Base-by-base conservation (phyloP, 495 filamentous ascomycete genomes). In the Cudoniella acicularis region DNA sequence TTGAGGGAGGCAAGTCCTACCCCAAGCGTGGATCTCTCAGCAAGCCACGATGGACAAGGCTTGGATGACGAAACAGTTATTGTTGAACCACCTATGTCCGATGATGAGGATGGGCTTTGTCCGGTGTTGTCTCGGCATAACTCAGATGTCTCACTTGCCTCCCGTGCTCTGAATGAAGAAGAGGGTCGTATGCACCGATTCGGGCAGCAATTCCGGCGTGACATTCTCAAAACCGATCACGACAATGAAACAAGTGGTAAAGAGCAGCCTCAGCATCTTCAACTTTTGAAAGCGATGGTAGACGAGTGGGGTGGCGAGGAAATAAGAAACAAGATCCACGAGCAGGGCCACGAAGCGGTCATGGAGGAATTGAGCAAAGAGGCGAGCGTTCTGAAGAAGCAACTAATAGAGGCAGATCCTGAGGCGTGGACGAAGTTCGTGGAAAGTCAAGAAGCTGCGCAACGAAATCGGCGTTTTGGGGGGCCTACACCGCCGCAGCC, bases 181-280 rank as follows among this genome's bases (percentile, higher is more conserved):
- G 94, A 98, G 79, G 94, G 89, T 47, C 88, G 87, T 40, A 83
- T 93, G 59, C 88, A 96, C 65, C 88, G 91, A 21, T 83, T 91
- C 10, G 90, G 91, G 16, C 90, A 95, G 67, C 83, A 87, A 60
- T 79, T 96, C 57, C 85, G 90, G 18, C 83, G 85, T 1, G 89
- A 89, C 53, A 79, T 89, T 65, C 70, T 87, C 23, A 75, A 73
- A 56, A 71, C 71, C 9, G 77, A 81, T 49, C 68, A 18, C 0
- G 64, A 81, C 49, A 73, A 73, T 47, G 62, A 67, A 0, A 68
- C 72, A 22, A 59, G 73, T 2, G 69, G 75, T 30, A 75, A 83
- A 56, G 68, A 79, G 10, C 78, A 84, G 41, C 77, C 82, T 0
- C 76, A 83, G 13, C 85, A 89, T 60, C 64, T 85, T 1, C 66